phyloP scores from a whole-genome alignment of 1,284 basidiomycete species.

The Gymnopus androsaceus region DNA sequence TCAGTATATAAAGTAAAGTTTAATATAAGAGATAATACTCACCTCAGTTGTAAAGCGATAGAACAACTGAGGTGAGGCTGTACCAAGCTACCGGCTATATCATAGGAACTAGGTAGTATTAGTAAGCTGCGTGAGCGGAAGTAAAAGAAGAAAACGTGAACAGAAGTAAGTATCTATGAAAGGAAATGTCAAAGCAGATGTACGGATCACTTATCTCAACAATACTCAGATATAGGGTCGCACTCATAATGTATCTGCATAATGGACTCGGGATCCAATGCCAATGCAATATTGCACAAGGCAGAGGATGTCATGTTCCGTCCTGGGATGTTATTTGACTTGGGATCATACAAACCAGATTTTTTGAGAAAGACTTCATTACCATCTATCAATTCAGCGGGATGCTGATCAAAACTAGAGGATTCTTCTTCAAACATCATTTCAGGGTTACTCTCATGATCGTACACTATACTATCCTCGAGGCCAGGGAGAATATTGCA shows the following conservation, averaged over 20 bases:
- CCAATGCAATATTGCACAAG: slow-evolving; percentile 20
- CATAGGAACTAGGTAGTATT: too few relatives aligned
- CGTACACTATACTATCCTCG: slow-evolving; percentile 19
- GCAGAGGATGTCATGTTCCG: slow-evolving; percentile 20
- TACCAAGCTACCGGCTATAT: too few relatives aligned
- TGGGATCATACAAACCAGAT: neutral
- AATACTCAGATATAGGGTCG: slow-evolving; percentile 24
- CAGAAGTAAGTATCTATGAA: too few relatives aligned
- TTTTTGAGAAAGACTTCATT: neutral
- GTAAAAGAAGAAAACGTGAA: too few relatives aligned
- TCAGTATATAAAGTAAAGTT: too few relatives aligned
- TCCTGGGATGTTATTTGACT: neutral
- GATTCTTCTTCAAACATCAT: slow-evolving; percentile 24
- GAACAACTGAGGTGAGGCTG: too few relatives aligned
- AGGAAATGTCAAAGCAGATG: too few relatives aligned
- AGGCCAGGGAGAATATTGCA: slow-evolving; percentile 21
- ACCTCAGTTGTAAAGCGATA: too few relatives aligned
- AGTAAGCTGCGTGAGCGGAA: too few relatives aligned
- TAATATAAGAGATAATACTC: too few relatives aligned
- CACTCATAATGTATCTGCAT: too few relatives aligned
- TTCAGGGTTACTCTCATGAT: slow-evolving; percentile 11
- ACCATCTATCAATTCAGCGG: slow-evolving; percentile 15
- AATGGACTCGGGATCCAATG: neutral
- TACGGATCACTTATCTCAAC: too few relatives aligned
- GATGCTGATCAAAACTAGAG: slow-evolving; percentile 17